Conservation (phyloP, 2,329 filamentous ascomycete species). For the Sordariomycetes sp. region DNA sequence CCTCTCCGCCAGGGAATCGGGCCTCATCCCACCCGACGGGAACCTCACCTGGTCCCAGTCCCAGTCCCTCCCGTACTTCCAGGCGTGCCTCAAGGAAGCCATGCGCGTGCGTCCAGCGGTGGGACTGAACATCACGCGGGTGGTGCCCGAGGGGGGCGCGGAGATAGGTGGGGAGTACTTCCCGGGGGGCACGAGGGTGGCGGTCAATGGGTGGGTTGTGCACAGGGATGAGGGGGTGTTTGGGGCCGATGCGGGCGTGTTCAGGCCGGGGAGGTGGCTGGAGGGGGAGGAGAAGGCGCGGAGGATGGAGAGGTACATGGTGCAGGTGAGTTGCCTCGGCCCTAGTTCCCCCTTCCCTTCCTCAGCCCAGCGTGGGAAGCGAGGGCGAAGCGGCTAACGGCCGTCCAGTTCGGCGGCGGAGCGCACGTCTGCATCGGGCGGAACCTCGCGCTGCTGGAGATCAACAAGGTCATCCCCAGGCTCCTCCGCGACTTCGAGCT, state of each 20-base stretch:
- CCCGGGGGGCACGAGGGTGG: slow-evolving; percentile 36
- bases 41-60: slow-evolving; percentile 33
- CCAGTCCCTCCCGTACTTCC: slow-evolving; percentile 37
- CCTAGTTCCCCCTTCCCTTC: not conserved
- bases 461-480: slow-evolving; percentile 44
- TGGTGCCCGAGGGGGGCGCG: slow-evolving; percentile 35
- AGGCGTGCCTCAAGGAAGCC: slow-evolving; percentile 41
- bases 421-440: slow-evolving; percentile 40
- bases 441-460: slow-evolving; percentile 40
- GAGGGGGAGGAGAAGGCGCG: slow-evolving; percentile 23
- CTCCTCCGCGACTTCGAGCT: slow-evolving; percentile 40
- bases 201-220: slow-evolving; percentile 40
- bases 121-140: slow-evolving; percentile 35
- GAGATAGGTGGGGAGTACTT: slow-evolving; percentile 35
- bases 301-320: slow-evolving; percentile 41
- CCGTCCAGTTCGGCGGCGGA: slow-evolving; percentile 35
- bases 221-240: slow-evolving; percentile 33
- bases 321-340: slow-evolving; percentile 28
- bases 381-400: not conserved
- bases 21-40: slow-evolving; percentile 20
- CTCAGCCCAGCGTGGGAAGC: not conserved
- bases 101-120: slow-evolving; percentile 43
- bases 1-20: slow-evolving; percentile 20
- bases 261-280: slow-evolving; percentile 41
- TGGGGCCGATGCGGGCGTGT: slow-evolving; percentile 36